A percentile compares a stretch with the other conserved stretches of the same genome.
Conservation (phyloP, 2,329 filamentous ascomycete species). For the Microcyclosporella mali region DNA sequence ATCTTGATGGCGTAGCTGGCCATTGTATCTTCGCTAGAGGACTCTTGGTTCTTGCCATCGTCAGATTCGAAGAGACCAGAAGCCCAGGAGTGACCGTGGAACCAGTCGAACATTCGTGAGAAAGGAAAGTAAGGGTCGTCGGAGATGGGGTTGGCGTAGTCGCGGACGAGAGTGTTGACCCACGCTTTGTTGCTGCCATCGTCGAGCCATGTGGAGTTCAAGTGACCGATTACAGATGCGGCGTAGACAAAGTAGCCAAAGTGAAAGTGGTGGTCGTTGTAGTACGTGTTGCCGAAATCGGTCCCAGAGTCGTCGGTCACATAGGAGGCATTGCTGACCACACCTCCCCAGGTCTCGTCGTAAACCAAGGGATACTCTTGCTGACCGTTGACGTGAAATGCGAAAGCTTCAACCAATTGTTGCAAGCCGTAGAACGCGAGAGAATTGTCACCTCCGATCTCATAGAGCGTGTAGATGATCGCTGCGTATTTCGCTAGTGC, state of each 20-base stretch:
- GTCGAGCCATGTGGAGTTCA: constrained; percentile 68
- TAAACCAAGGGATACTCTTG: constrained; percentile 49
- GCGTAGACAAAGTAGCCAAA: constrained; percentile 83
- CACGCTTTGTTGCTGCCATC: constrained; percentile 62
- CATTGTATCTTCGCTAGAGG: constrained; percentile 84
- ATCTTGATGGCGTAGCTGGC: constrained; percentile 83
- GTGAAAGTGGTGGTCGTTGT: constrained; percentile 63
- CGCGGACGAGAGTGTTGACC: constrained; percentile 77
- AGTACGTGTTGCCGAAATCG: constrained; percentile 87
- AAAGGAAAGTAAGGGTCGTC: constrained; percentile 72
- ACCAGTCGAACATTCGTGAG: constrained; percentile 86
- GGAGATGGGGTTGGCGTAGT: constrained; percentile 69
- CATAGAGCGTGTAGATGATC: constrained; percentile 42
- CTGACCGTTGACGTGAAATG: constrained; percentile 41
- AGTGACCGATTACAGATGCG: constrained; percentile 71
- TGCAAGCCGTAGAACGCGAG: constrained; percentile 45
- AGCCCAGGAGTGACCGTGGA: constrained; percentile 89
- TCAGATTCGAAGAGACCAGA: constrained; percentile 65
- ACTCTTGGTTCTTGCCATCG: constrained; percentile 81
- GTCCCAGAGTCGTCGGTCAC: constrained; percentile 64
- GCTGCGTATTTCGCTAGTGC: constrained; percentile 39
- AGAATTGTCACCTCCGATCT: constrained; percentile 50
- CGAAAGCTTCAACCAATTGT: constrained; percentile 44
- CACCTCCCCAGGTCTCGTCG: constrained; percentile 64
- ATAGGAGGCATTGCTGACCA: constrained; percentile 72